Percentiles rank a stretch among this genome's conserved stretches.
Evolutionary conservation across 768 basidiomycete genomes (phyloP).

Genomic region (Crassisporium funariophilum): DNA sequence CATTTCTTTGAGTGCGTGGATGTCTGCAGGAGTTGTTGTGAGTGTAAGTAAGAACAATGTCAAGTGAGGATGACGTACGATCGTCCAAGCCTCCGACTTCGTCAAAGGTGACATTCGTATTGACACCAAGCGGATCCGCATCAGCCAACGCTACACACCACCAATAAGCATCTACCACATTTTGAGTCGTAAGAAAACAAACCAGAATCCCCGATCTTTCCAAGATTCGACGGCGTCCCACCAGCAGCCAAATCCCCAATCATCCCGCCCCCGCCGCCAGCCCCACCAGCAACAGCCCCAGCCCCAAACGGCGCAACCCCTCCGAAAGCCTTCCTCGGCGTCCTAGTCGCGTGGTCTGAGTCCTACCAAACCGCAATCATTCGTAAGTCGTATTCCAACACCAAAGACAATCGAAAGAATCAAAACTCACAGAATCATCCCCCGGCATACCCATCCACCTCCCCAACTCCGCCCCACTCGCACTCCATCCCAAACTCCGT

Average conservation of each 20-base stretch:
- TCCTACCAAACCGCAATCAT: constrained; percentile 45
- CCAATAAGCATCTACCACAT: constrained; percentile 16
- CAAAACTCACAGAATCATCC: constrained; percentile 66
- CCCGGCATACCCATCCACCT: constrained; percentile 74
- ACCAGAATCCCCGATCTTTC: constrained; percentile 82
- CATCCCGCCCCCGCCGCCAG: constrained; percentile 61
- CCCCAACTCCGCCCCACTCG: constrained; percentile 73
- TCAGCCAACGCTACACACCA: constrained; percentile 75
- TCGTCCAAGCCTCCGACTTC: constrained; percentile 96
- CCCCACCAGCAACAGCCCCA: constrained; percentile 51
- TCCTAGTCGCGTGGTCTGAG: constrained; percentile 67
- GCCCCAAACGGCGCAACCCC: constrained; percentile 53
- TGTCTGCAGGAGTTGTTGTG: constrained; percentile 57
- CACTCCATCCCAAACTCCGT: constrained; percentile 75
- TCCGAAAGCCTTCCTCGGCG: constrained; percentile 69
- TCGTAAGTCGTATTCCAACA: background rate
- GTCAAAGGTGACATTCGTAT: constrained; percentile 92
- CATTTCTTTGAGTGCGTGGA: constrained; percentile 98
- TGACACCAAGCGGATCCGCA: constrained; percentile 93
- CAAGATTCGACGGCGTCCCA: constrained; percentile 83
- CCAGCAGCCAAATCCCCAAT: constrained; percentile 67
- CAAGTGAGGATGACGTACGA: constrained; percentile 52
- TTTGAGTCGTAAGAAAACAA: constrained; percentile 23
- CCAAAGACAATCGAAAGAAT: background rate
- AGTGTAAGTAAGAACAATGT: constrained; percentile 3